Evolutionary conservation across 2,329 filamentous ascomycete species (phyloP).

Genomic region (Fusarium torreyae): DNA sequence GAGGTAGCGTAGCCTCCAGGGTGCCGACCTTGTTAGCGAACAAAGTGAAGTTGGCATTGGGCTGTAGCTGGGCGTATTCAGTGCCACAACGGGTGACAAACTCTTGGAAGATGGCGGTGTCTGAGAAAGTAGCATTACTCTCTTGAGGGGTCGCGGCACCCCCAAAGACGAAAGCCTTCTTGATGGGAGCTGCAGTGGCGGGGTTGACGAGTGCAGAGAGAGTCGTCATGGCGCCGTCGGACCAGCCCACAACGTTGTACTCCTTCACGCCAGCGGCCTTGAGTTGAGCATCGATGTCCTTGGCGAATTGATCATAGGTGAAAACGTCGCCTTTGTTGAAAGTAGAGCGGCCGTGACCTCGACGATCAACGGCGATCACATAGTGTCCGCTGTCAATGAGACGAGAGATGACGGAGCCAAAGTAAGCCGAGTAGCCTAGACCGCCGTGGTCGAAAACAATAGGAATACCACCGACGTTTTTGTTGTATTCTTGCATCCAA

Average conservation of each 20-base stretch:
- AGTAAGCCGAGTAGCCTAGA: constrained; percentile 60
- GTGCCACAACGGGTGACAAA: constrained; percentile 55
- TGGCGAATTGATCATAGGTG: constrained; percentile 57
- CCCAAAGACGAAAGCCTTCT: constrained; percentile 60
- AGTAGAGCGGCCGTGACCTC: constrained; percentile 60
- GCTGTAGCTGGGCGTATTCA: constrained; percentile 57
- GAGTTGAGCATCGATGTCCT: constrained; percentile 55
- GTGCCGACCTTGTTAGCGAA: constrained; percentile 57
- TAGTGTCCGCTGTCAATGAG: constrained; percentile 54
- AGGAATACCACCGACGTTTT: constrained; percentile 51
- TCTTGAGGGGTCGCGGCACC: constrained; percentile 52
- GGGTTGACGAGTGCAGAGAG: constrained; percentile 56
- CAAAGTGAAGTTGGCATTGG: constrained; percentile 54
- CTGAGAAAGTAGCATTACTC: constrained; percentile 55
- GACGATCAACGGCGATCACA: constrained; percentile 59
- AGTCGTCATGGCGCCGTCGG: constrained; percentile 58
- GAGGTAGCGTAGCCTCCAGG: constrained; percentile 56
- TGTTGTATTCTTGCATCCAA: constrained; percentile 61
- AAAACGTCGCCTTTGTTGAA: constrained; percentile 56
- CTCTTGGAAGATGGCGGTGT: constrained; percentile 52
- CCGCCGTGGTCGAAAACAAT: constrained; percentile 60
- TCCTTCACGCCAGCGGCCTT: constrained; percentile 48
- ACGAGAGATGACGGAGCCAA: constrained; percentile 56
- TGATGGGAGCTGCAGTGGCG: constrained; percentile 51
- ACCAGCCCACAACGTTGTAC: constrained; percentile 59